These are phyloP conservation scores for Gastrolobium bilobum DNA, from an alignment of 306 rosid genomes.

Conservation along the genomic window DNA sequence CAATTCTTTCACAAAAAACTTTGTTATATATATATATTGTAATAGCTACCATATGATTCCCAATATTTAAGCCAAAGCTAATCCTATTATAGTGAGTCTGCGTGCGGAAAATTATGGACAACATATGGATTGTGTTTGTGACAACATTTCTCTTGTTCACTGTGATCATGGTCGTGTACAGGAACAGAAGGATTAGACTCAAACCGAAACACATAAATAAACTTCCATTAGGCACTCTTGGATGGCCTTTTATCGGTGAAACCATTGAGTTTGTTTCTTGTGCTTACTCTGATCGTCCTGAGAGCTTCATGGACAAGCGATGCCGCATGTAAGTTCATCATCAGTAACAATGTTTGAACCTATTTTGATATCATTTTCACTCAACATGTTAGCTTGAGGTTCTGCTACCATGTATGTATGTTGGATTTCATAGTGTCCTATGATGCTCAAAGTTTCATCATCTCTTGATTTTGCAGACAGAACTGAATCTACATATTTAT, in stretches of 20 bases:
- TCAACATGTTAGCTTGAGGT: slow-evolving; percentile 23
- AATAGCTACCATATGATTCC: slow-evolving; percentile 62
- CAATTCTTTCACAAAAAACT: slow-evolving; percentile 54
- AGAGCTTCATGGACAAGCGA: slow-evolving; percentile 84
- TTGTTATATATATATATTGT: slow-evolving; percentile 46
- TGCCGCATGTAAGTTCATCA: slow-evolving; percentile 67
- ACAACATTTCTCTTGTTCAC: slow-evolving; percentile 57
- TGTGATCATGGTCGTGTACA: slow-evolving; percentile 53
- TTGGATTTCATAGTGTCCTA: neutral
- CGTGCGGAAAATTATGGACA: slow-evolving; percentile 67
- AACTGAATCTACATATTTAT: neutral
- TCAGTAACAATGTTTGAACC: neutral
- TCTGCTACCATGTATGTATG: neutral
- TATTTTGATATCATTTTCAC: neutral
- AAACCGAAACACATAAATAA: slow-evolving; percentile 57
- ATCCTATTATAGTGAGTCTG: slow-evolving; percentile 42
- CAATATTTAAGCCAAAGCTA: slow-evolving; percentile 67
- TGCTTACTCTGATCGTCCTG: slow-evolving; percentile 95
- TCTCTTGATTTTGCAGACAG: slow-evolving; percentile 1
- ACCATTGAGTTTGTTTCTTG: slow-evolving; percentile 81
- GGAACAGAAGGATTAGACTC: slow-evolving; percentile 50
- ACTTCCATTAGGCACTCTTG: slow-evolving; percentile 90
- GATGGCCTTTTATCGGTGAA: slow-evolving; percentile 93
- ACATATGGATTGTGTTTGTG: slow-evolving; percentile 64
- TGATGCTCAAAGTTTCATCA: slow-evolving; percentile 22